phyloP scores from a whole-genome alignment of 306 rosid species.

The Rosa persica region DNA sequence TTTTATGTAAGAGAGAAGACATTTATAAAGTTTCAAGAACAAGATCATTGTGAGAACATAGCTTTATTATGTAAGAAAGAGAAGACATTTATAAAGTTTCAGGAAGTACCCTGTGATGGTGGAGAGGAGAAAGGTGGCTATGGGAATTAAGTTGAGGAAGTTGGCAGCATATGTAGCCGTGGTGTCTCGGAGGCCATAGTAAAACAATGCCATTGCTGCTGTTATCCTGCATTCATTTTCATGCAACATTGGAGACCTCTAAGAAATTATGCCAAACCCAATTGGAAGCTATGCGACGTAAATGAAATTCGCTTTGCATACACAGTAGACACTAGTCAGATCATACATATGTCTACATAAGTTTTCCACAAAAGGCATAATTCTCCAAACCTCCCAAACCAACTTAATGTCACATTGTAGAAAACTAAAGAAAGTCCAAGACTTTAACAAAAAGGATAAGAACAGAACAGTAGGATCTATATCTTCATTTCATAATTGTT shows the following conservation, averaged over 20 bases:
- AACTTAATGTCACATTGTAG: background rate
- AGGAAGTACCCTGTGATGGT: slow-evolving; percentile 35
- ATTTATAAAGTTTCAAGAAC: background rate
- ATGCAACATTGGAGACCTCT: background rate
- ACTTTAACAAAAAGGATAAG: background rate
- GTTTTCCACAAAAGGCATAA: background rate
- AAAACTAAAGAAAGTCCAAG: background rate
- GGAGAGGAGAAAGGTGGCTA: slow-evolving; percentile 51
- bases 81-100: background rate
- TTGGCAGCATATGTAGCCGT: slow-evolving; percentile 60
- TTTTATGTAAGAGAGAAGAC: background rate
- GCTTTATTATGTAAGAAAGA: background rate
- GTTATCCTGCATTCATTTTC: slow-evolving; percentile 43
- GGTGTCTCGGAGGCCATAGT: slow-evolving; percentile 67
- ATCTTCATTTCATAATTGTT: background rate
- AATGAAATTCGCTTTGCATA: background rate
- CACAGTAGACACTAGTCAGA: background rate
- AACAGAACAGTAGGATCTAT: background rate
- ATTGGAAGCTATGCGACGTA: background rate
- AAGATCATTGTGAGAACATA: background rate
- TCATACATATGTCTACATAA: background rate
- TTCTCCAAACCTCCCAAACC: background rate
- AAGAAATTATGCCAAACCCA: background rate
- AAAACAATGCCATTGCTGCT: slow-evolving; percentile 47
- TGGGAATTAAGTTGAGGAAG: slow-evolving; percentile 63